Percentiles rank a stretch among this genome's conserved stretches.
phyloP scores from a whole-genome alignment of 768 basidiomycete genomes.

The Pulveroboletus sp. region DNA sequence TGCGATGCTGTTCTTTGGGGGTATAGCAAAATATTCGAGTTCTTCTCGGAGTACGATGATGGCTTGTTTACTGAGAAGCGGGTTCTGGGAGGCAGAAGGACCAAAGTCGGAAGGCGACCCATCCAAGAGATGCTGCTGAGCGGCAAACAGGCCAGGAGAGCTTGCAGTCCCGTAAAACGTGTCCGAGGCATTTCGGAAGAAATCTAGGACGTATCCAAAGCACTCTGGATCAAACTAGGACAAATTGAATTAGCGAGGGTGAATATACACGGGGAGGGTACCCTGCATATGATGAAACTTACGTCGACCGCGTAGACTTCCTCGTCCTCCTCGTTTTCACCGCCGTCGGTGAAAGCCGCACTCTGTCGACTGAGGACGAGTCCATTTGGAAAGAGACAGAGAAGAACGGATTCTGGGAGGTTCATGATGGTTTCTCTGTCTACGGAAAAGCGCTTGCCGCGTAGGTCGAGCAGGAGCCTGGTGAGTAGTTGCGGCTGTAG shows the following conservation, averaged over 20 bases:
- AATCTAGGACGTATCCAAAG: slow-evolving; percentile 89
- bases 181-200: slow-evolving; percentile 87
- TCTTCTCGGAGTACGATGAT: slow-evolving; percentile 98
- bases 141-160: slow-evolving; percentile 68
- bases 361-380: slow-evolving; percentile 90
- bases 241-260: slow-evolving; percentile 4
- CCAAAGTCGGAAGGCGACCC: slow-evolving; percentile 56
- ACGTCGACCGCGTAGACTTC: slow-evolving; percentile 97
- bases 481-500: slow-evolving; percentile 87
- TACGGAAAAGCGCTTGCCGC: slow-evolving; percentile 88
- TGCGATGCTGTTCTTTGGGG: slow-evolving; percentile 62
- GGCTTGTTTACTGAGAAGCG: slow-evolving; percentile 91
- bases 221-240: slow-evolving; percentile 94
- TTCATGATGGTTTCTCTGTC: slow-evolving; percentile 99
- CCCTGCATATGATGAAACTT: slow-evolving; percentile 38
- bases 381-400: slow-evolving; percentile 97
- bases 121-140: slow-evolving; percentile 79
- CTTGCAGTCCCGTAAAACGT: slow-evolving; percentile 85
- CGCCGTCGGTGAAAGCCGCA: slow-evolving; percentile 68
- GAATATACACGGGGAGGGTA: neutral
- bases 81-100: slow-evolving; percentile 77
- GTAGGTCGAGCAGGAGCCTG: slow-evolving; percentile 86
- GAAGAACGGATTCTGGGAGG: slow-evolving; percentile 92
- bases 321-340: slow-evolving; percentile 76
- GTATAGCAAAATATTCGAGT: slow-evolving; percentile 97